Evolutionary conservation across 192 early-diverging fungal genomes (phyloP), one percentile per base, ranked within the genome.

Genomic region (Rhizophagus sp.): DNA sequence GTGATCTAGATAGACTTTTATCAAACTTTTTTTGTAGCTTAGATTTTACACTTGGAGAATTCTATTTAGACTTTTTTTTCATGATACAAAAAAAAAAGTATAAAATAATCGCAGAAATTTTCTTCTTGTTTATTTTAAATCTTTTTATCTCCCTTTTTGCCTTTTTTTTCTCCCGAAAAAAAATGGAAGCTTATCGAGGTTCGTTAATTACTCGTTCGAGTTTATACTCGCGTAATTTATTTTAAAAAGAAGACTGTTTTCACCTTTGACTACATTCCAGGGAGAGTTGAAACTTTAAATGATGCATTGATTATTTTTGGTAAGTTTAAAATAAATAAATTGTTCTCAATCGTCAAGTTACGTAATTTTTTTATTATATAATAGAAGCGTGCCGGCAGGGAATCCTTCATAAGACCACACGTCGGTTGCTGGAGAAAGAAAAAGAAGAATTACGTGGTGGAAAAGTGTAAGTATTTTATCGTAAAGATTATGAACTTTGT

Each of bases 371-470:
- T 22, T 47, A 12, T 47, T 12, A 47, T 47, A 10, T 17, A 22
- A 4, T 41, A 70, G 68, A 70, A 22, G 68, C 68, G 6, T 70
- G 68, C 7, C 33, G 39, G 5, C 30, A n/a, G 22, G 68, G 68
- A 10, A 70, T 70, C 7, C 68, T 70, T 39, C 68, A 70, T 10
- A 70, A 39, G 33, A 70, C 68, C 39, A 70, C 68, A 41, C 68
- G 68, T 70, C 36, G 68, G 11, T 39, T 70, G 39, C 47, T 70
- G 11, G 68, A 70, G 33, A 70, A 70, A 0, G 68, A 70, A 25
- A 70, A 41, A 19, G 68, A 70, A 41, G 68, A 70, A 39, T n/a
- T 70, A n/a, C n/a, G 68, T n/a, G 39, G 68, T 70, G 68, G 68
- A n/a, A 33, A 70, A 41, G 68, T 70, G 68, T 70, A n/a, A 70